Evolutionary conservation across 805 yeast species (phyloP).

Genomic region (Cyberlindnera saturnus): DNA sequence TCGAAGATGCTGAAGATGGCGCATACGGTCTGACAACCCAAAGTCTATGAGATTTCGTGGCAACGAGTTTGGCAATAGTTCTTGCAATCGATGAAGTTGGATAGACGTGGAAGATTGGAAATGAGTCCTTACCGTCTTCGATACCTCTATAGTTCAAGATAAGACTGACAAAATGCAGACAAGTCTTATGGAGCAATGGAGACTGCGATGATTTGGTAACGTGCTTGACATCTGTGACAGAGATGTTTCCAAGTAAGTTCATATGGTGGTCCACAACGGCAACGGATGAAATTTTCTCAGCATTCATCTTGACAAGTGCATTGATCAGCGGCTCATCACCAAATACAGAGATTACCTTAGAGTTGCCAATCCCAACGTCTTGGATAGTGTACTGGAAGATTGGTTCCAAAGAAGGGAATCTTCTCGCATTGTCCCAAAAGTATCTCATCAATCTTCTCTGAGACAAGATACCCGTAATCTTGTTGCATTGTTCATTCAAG

Average conservation of each 20-base stretch:
- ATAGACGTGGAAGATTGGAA: constrained; percentile 93
- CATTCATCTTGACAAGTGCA: constrained; percentile 81
- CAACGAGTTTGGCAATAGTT: constrained; percentile 90
- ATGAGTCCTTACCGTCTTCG: constrained; percentile 92
- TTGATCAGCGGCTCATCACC: constrained; percentile 87
- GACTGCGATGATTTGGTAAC: constrained; percentile 86
- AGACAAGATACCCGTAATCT: constrained; percentile 77
- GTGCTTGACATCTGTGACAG: constrained; percentile 88
- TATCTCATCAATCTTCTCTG: constrained; percentile 83
- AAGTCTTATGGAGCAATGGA: constrained; percentile 71
- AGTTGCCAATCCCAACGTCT: constrained; percentile 70
- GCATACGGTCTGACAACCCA: constrained; percentile 68
- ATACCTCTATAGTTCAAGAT: constrained; percentile 84
- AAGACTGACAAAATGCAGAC: constrained; percentile 81
- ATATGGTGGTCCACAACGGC: constrained; percentile 84
- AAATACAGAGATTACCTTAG: constrained; percentile 67
- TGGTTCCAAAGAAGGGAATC: constrained; percentile 76
- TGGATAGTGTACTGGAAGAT: constrained; percentile 61
- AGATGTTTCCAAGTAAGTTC: constrained; percentile 82
- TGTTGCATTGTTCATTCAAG: constrained; percentile 42
- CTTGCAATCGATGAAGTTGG: constrained; percentile 74
- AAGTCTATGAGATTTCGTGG: constrained; percentile 86
- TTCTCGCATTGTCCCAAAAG: constrained; percentile 88
- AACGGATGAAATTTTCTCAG: constrained; percentile 76
- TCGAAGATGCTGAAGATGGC: constrained; percentile 21